Conservation (phyloP, 768 basidiomycete species). For the Termitomyces titanicus region DNA sequence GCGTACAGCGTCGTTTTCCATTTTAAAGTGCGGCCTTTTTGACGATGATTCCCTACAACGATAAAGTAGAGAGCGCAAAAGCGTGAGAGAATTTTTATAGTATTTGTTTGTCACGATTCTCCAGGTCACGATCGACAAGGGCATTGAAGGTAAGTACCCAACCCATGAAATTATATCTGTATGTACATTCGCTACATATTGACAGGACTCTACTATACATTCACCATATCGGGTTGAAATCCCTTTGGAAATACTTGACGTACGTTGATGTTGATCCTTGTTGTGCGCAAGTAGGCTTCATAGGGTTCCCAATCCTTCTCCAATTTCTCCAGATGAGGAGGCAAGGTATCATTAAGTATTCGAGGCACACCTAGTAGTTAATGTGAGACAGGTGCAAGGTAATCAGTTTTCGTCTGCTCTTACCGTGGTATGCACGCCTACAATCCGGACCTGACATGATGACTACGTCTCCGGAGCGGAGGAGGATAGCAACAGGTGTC, state of each 20-base stretch:
- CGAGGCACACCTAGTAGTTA: slow-evolving; percentile 69
- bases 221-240: slow-evolving; percentile 35
- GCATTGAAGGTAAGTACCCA: too few relatives aligned
- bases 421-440: slow-evolving; percentile 89
- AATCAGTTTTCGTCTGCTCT: slow-evolving; percentile 22
- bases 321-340: slow-evolving; percentile 47
- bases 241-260: slow-evolving; percentile 83
- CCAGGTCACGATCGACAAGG: neutral
- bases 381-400: neutral
- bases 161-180: too few relatives aligned
- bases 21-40: slow-evolving; percentile 28
- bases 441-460: slow-evolving; percentile 90
- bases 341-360: slow-evolving; percentile 78
- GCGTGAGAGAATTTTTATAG: slow-evolving; percentile 38
- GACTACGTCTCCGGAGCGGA: slow-evolving; percentile 88
- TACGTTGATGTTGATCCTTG: slow-evolving; percentile 89
- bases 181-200: neutral
- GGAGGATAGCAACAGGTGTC: slow-evolving; percentile 74
- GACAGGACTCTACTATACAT: neutral
- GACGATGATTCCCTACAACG: slow-evolving; percentile 20
- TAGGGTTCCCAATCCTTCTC: slow-evolving; percentile 57
- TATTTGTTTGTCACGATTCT: slow-evolving; percentile 6
- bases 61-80: slow-evolving; percentile 15
- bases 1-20: slow-evolving; percentile 91
- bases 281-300: slow-evolving; percentile 57